Conservation (phyloP, 129 eudicot species). For the Chrysanthemum makinoi region DNA sequence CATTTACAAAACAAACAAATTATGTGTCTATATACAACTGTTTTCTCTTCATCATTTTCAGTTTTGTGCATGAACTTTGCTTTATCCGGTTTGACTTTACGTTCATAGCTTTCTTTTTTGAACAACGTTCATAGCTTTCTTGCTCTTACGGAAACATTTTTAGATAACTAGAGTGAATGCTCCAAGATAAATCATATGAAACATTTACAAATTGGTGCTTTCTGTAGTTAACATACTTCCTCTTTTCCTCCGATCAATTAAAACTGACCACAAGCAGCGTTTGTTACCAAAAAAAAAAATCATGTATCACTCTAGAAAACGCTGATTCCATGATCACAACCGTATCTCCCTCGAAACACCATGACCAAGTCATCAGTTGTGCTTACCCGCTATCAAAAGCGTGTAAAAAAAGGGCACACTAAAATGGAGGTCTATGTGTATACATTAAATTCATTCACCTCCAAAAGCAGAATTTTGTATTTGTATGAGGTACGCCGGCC, state of each 20-base stretch:
- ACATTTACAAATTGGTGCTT: neutral
- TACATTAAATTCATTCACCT: neutral
- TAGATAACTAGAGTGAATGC: neutral
- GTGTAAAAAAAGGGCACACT: constrained; percentile 6
- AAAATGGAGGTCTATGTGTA: neutral
- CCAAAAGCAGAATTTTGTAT: constrained; percentile 21
- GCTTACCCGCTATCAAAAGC: neutral
- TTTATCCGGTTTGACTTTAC: no score
- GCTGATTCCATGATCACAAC: neutral
- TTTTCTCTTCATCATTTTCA: no score
- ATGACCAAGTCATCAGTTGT: neutral
- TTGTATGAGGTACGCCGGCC: constrained; percentile 9
- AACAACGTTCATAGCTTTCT: no score
- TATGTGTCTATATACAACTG: no score
- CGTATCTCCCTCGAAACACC: neutral
- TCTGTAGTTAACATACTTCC: no score
- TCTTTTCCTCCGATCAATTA: neutral
- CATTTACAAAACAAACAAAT: no score
- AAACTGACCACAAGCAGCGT: no score
- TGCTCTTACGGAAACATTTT: neutral
- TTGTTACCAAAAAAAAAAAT: neutral
- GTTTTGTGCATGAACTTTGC: no score
- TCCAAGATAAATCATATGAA: neutral
- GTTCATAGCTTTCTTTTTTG: no score
- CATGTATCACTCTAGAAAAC: neutral